Evolutionary conservation across 116 monocot genomes (phyloP).

Genomic region (Trichopus zeylanicus): DNA sequence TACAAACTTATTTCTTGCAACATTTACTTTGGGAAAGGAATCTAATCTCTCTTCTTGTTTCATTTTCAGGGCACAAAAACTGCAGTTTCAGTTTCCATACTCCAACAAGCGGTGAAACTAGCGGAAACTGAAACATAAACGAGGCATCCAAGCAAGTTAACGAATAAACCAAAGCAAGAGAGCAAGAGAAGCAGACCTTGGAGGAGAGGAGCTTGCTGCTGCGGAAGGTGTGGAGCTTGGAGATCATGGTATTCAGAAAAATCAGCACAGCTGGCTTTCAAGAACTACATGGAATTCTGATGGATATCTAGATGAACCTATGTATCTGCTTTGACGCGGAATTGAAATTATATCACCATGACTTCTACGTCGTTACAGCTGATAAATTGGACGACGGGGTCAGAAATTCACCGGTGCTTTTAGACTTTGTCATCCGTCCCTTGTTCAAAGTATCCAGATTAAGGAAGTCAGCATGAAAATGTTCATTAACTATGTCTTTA

Average conservation of each 20-base stretch:
- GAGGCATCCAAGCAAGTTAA: not conserved
- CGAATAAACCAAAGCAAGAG: not conserved
- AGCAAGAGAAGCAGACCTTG: not conserved
- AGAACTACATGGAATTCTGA: not conserved
- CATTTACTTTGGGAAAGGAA: too few species aligned
- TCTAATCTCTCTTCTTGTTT: too few species aligned
- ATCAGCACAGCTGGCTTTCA: not conserved
- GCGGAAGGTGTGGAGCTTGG: not conserved
- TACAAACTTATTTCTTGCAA: too few species aligned
- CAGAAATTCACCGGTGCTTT: not conserved
- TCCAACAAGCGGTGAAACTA: too few species aligned
- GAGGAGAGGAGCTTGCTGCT: not conserved
- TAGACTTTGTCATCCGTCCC: not conserved
- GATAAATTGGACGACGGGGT: not conserved
- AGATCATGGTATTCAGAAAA: not conserved
- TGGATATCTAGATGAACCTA: not conserved
- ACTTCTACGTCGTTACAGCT: not conserved
- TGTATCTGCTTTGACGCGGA: not conserved
- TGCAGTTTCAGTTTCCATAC: too few species aligned
- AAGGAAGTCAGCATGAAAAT: too few species aligned
- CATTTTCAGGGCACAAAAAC: too few species aligned
- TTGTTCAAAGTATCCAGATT: not conserved
- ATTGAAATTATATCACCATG: too few species aligned
- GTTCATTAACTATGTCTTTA: too few species aligned
- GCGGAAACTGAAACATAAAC: not conserved